Evolutionary conservation across 2,329 filamentous ascomycete genomes (phyloP), one percentile per base, ranked within the genome.

Genomic region (Fusarium circinatum): DNA sequence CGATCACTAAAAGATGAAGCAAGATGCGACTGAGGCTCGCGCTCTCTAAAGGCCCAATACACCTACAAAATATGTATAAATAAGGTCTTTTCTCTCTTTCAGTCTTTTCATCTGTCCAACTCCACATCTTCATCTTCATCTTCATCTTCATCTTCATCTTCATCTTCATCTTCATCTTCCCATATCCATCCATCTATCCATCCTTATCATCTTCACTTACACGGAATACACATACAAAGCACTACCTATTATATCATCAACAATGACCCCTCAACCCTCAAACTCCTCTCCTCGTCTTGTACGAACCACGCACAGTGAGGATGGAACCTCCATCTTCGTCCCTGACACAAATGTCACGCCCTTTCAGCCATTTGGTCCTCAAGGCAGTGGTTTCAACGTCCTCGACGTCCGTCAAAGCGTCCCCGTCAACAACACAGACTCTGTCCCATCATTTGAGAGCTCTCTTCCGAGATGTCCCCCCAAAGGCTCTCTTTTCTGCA

Each of bases 401-500:
- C 71, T 71, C 32, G 68, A 71, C 45, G 55, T 28, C 11, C 71
- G 62, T 44, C 67, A 76, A 60, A 65, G 58, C 48, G 57, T 72
- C 36, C 74, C 74, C 4, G 30, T 66, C 38, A 74, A 68, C 20
- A 76, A 73, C 47, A 71, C 54, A 56, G 74, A 76, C 42, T 36
- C 51, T 34, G 39, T 70, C 48, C 60, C 65, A 22, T 73, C 68
- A 20, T 73, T 74, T 34, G 47, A 57, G 18, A 68, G 73, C 18
- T 71, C 71, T 14, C 67, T 83, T 6, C 82, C 83, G 0, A 79
- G 82, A 28, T 82, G 81, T n/a, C 76, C 82, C 10, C 80, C 80
- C 1, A 41, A 64, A 8, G 84, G 84, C 14, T 72, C 80, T n/a
- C 65, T 80, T 24, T 84, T 84, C 70, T 76, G 79, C 62, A 65